Conservation (phyloP, 1,284 basidiomycete species). For the Naganishia liquefaciens region DNA sequence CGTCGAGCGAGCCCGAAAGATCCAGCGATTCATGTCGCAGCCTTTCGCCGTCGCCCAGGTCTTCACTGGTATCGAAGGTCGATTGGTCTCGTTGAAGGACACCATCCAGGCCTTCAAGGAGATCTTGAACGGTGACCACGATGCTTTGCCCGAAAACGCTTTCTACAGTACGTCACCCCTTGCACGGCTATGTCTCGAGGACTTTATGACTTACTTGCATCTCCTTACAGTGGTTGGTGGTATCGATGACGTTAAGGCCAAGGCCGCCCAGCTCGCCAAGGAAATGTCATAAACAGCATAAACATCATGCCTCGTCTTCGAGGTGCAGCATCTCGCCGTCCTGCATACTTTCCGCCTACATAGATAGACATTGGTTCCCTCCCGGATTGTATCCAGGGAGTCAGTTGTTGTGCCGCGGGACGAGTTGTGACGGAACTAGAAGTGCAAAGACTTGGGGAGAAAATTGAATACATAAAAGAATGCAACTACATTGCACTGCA, state of each 20-base stretch:
- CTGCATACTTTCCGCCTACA: not conserved
- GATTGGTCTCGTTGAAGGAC: constrained; percentile 90
- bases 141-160: constrained; percentile 85
- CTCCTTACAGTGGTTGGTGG: constrained; percentile 48
- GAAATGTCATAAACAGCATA: constrained; percentile 61
- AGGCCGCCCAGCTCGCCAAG: constrained; percentile 94
- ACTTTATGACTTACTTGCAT: not conserved
- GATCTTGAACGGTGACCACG: constrained; percentile 87
- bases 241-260: constrained; percentile 91
- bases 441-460: constrained; percentile 19
- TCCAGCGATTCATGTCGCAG: constrained; percentile 92
- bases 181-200: not conserved
- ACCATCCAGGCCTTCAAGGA: constrained; percentile 92
- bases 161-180: constrained; percentile 66
- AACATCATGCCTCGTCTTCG: not conserved
- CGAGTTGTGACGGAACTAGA: constrained; percentile 11
- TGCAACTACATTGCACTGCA: constrained; percentile 2
- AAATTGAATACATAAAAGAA: constrained; percentile 30
- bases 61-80: constrained; percentile 98
- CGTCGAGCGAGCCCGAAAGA: constrained; percentile 69
- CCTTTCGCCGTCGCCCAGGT: constrained; percentile 99
- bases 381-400: not conserved
- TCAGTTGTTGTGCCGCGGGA: not conserved
- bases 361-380: constrained; percentile 11
- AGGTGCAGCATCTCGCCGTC: not conserved